Base-by-base conservation (phyloP, 2,329 filamentous ascomycete species). In the Fusarium torulosum region DNA sequence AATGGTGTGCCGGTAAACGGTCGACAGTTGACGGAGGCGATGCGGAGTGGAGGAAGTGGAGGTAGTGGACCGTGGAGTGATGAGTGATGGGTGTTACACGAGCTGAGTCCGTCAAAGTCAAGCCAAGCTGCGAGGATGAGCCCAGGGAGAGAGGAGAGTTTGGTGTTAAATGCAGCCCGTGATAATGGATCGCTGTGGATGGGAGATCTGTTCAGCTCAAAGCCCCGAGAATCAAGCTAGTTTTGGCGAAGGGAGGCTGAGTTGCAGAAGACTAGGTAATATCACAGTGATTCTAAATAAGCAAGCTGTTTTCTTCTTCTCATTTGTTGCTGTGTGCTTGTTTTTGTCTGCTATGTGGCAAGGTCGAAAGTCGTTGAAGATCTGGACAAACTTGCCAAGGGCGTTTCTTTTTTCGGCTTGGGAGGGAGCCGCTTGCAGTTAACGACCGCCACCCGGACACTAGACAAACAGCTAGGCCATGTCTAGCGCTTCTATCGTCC, bases 401-500 rank as follows among this genome's bases (percentile, higher is more conserved):
- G 60, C 68, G 64, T 63, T 70, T 61, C 63, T 70, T 70, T 69
- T 70, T 69, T 67, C 45, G 67, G 67, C 44, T 27, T 64, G 50
- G 47, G 59, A 50, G 45, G 67, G 53, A 70, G 57, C 67, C 67
- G 67, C 63, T 61, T 67, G 66, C 63, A 69, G 66, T 67, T 61
- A 70, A 64, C 66, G 43, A 65, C 52, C 60, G 52, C 63, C 63
- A 67, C 63, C 59, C 67, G 53, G 63, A 45, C 55, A 42, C 63
- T 59, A 67, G 56, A 35, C 41, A 20, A 42, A 43, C 29, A 42
- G 44, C 51, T 63, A 63, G 40, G 46, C 44, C 59, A 41, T 23
- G 44, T 21, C 58, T 69, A 67, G 66, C 58, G 66, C 51, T 43
- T 56, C 33, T 63, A 27, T 55, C 61, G 50, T 43, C 56, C 66